Base-by-base conservation (phyloP, 495 filamentous ascomycete species). In the Aspergillus saccharolyticus region DNA sequence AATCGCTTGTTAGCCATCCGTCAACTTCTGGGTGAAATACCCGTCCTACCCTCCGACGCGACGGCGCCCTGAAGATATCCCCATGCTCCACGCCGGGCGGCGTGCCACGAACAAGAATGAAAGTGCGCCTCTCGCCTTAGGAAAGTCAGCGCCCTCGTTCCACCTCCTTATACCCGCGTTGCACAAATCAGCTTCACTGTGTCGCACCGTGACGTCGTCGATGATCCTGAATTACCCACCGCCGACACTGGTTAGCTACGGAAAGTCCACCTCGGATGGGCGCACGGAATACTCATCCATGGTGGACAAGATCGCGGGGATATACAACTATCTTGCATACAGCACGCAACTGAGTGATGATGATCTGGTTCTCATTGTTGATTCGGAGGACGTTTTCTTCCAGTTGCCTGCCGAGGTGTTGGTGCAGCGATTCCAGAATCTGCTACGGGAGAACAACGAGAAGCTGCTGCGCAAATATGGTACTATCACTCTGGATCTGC, bases 191-290 rank as follows among this genome's bases (percentile, higher is more conserved):
- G 64, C 74, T 25, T 69, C 79, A 17, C 71, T 86, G 18, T 87
- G 85, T 68, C 82, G 83, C 52, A 81, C 82, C 1, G 45, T 86
- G 21, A 71, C 85, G 4, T 85, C 83, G 0, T 77, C 82, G 4
- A 82, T 83, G 69, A 74, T 85, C 3, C 70, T 87, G 42, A 78
- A 80, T 59, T 88, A 85, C 53, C 85, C 85, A 4, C 74, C 83
- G 10, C 80, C 83, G 19, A 85, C 76, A 0, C 57, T 87, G 44
- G 68, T 87, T 47, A 77, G 78, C 54, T 82, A 69, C 44, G 68
- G 63, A 15, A 58, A 69, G 62, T 71, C 63, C 44, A 63, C 57
- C 51, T 70, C 55, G 51, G 71, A 53, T 54, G 68, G 62, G 44
- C 61, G 65, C 20, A 71, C 68, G 6, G 65, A 69, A 33, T 63